Conservation (phyloP, 495 filamentous ascomycete genomes). For the Tuber brumale region DNA sequence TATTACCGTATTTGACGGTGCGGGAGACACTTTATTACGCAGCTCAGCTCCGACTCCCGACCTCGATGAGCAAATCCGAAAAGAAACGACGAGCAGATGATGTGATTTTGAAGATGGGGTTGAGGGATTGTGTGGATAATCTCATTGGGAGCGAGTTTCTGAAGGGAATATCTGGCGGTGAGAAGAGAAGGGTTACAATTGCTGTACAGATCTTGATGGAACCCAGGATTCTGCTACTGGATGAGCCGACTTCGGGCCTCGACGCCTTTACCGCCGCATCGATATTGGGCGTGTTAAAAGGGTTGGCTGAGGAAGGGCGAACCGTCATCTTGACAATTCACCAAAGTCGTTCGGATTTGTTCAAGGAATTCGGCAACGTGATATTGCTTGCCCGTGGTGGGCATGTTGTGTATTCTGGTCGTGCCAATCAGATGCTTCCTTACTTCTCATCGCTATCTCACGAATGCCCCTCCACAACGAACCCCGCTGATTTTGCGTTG, state of each 20-base stretch:
- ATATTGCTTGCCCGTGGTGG: constrained; percentile 65
- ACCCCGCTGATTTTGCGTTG: constrained; percentile 68
- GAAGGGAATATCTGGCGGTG: constrained; percentile 72
- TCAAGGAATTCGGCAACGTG: constrained; percentile 61
- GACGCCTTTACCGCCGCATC: constrained; percentile 71
- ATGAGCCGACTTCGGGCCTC: constrained; percentile 69
- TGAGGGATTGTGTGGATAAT: constrained; percentile 71
- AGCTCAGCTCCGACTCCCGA: constrained; percentile 60
- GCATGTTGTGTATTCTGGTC: constrained; percentile 59
- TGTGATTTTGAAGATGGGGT: constrained; percentile 63
- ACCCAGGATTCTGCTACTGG: constrained; percentile 61
- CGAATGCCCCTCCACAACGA: constrained; percentile 58
- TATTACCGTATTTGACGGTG: constrained; percentile 66
- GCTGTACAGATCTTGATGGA: constrained; percentile 70
- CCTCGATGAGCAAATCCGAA: constrained; percentile 58
- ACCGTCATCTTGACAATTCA: constrained; percentile 69
- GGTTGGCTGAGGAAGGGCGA: constrained; percentile 63
- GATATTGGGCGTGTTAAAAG: constrained; percentile 63
- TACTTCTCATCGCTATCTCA: constrained; percentile 57
- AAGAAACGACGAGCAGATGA: constrained; percentile 62
- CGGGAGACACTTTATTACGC: constrained; percentile 65
- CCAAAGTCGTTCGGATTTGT: constrained; percentile 66
- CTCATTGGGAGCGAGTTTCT: constrained; percentile 61
- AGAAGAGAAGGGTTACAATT: constrained; percentile 68
- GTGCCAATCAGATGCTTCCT: constrained; percentile 57